A percentile compares a stretch with the other conserved stretches of the same genome.
Evolutionary conservation across 768 basidiomycete species (phyloP).

Genomic region (Macrolepiota albuminosa): DNA sequence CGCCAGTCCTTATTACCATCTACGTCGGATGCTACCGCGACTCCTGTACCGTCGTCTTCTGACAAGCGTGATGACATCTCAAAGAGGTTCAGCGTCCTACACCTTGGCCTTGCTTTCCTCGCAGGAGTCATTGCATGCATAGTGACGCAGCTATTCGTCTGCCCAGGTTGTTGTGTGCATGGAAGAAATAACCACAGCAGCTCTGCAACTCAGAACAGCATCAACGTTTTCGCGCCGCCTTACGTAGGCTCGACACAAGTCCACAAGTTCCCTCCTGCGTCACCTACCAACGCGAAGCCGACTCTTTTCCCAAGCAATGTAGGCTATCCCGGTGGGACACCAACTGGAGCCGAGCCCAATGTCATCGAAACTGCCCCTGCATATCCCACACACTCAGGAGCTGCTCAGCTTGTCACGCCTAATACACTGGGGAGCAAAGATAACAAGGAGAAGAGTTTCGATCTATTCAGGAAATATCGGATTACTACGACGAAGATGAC

Average conservation of each 20-base stretch:
- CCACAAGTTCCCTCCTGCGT: conserved; percentile 66
- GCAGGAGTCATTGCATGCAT: conserved; percentile 50
- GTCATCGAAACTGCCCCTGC: conserved; percentile 69
- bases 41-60: conserved; percentile 3
- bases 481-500: conserved; percentile 54
- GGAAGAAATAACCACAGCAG: neutral
- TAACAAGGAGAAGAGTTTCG: conserved; percentile 36
- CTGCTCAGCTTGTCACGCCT: conserved; percentile 59
- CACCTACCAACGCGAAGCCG: conserved; percentile 69
- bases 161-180: conserved; percentile 32
- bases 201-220: conserved; percentile 16
- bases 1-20: conserved; percentile 33
- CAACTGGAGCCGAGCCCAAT: conserved; percentile 75
- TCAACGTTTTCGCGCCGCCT: conserved; percentile 45
- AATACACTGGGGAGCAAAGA: conserved; percentile 21
- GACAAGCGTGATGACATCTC: neutral
- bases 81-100: conserved; percentile 26
- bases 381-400: conserved; percentile 75
- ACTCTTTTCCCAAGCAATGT: conserved; percentile 73
- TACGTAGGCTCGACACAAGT: conserved; percentile 69
- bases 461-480: conserved; percentile 58
- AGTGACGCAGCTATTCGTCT: conserved; percentile 43
- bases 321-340: conserved; percentile 73
- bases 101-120: conserved; percentile 46
- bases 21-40: conserved; percentile 2